Base-by-base conservation (phyloP, 2,329 filamentous ascomycete genomes). In the Elsinoe ampelina region DNA sequence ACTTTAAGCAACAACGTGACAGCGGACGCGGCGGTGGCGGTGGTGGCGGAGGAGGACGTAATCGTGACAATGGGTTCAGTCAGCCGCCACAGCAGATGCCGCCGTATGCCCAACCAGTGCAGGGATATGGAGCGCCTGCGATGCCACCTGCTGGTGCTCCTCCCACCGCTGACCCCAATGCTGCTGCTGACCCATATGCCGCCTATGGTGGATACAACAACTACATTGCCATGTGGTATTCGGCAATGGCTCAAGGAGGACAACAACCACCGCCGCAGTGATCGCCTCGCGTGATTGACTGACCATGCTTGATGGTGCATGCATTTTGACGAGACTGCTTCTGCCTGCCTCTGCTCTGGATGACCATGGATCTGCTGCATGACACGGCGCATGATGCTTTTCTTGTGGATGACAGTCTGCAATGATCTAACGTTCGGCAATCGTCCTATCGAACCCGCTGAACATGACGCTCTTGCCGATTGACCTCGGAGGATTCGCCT, bases 161-260 rank as follows among this genome's bases (percentile, higher is more conserved):
- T 47, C 60, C 57, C n/a, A 68, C 71, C 65, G 71, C 79, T 63
- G 75, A 73, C 59, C 76, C 78, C 60, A 77, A 75, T 30, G 73
- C 69, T 50, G 75, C 62, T 59, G 65, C 67, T 58, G 71, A 73
- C 57, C 72, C 72, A 39, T 93, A 93, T 71, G 88, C 88, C 58
- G 78, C 84, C 58, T 93, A 91, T 72, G 88, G 88, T 62, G 88
- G 88, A 59, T 92, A 92, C 70, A 80, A 90, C 64, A 85, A 85
- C 63, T 93, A 92, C 68, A 72, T 89, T 58, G 82, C 85, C 39
- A 77, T 91, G 64, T 93, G 87, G 87, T 91, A 89, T 73, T 84
- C 87, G 66, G 86, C 86, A 48, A 68, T 81, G 66, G 77, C 77
- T 52, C 74, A 75, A 19, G 58, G 50, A 17, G 56, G 57, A 26